These are phyloP conservation scores for Nannizziopsis barbatae DNA, from an alignment of 2,329 filamentous ascomycete genomes.

Conservation along the genomic window DNA sequence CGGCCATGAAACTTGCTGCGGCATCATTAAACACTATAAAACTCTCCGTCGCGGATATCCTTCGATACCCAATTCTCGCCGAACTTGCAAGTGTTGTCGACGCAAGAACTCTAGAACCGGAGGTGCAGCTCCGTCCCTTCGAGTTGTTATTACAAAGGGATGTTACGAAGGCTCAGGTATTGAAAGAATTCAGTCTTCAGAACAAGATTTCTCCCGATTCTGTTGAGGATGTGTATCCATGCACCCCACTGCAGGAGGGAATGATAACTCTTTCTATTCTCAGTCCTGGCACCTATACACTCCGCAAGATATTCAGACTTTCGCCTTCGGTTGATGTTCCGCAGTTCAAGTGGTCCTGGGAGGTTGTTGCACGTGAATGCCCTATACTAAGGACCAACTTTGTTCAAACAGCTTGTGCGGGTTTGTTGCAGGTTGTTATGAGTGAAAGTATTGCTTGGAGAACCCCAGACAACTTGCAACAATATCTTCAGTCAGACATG, in stretches of 20 bases:
- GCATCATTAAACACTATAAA: slow-evolving; percentile 15
- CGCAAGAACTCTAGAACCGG: not conserved
- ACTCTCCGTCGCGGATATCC: slow-evolving; percentile 20
- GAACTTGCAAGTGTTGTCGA: slow-evolving; percentile 23
- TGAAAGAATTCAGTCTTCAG: not conserved
- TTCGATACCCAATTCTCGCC: slow-evolving; percentile 26
- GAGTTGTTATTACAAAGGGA: not conserved
- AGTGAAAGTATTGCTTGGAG: not conserved
- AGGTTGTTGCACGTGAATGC: slow-evolving; percentile 24
- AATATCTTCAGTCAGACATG: not conserved
- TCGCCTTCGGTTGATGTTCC: slow-evolving; percentile 9
- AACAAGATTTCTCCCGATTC: slow-evolving; percentile 12
- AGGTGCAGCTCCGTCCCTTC: not conserved
- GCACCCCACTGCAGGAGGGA: slow-evolving; percentile 32
- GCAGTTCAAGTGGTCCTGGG: slow-evolving; percentile 30
- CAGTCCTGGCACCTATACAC: slow-evolving; percentile 22
- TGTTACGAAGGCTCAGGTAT: not conserved
- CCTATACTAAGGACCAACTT: slow-evolving; percentile 34
- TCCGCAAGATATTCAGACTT: slow-evolving; percentile 25
- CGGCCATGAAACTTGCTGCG: slow-evolving; percentile 22
- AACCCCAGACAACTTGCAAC: slow-evolving; percentile 21
- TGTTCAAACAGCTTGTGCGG: slow-evolving; percentile 16
- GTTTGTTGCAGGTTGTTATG: slow-evolving; percentile 9
- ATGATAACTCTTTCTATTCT: slow-evolving; percentile 31
- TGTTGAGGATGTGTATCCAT: slow-evolving; percentile 31